Percentiles rank a stretch among this genome's conserved stretches.
Evolutionary conservation across 1,284 basidiomycete species (phyloP).

Genomic region (Microbotryum lychnidis-dioicae): DNA sequence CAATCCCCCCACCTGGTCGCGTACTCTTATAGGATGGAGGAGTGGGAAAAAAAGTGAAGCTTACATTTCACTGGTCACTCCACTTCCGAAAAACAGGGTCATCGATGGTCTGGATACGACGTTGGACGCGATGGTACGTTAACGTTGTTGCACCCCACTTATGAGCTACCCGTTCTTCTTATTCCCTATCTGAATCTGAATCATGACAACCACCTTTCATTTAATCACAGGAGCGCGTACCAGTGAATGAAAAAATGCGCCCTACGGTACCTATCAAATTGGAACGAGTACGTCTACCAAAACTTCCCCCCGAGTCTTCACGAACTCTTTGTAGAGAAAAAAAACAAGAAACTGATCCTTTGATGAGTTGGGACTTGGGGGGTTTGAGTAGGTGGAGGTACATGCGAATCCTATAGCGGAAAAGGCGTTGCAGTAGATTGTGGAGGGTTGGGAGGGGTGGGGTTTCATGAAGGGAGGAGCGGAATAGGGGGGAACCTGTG

Average conservation of each 20-base stretch:
- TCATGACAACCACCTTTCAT: too few relatives aligned
- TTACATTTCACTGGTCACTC: too few relatives aligned
- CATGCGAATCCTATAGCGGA: constrained; percentile 92
- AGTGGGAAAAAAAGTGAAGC: not conserved
- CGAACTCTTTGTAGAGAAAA: too few relatives aligned
- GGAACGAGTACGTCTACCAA: constrained; percentile 52
- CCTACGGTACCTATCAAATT: constrained; percentile 78
- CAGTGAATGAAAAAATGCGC: constrained; percentile 82
- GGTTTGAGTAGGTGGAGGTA: constrained; percentile 61
- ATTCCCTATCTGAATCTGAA: constrained; percentile 2
- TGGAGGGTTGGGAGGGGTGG: too few relatives aligned
- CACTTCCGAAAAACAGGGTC: constrained; percentile 53
- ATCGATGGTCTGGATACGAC: constrained; percentile 87
- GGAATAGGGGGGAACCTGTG: too few relatives aligned
- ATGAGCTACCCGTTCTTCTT: constrained; percentile 19
- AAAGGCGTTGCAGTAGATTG: not conserved
- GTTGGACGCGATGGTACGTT: constrained; percentile 61
- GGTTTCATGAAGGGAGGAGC: too few relatives aligned
- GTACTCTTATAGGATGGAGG: too few relatives aligned
- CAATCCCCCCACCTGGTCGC: not conserved
- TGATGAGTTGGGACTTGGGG: too few relatives aligned
- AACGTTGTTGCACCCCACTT: not conserved
- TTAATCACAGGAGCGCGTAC: constrained; percentile 56
- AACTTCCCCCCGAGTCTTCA: too few relatives aligned
- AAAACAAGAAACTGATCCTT: too few relatives aligned